Base-by-base conservation (phyloP, 179 eudicot genomes). In the Dionaea muscipula region DNA sequence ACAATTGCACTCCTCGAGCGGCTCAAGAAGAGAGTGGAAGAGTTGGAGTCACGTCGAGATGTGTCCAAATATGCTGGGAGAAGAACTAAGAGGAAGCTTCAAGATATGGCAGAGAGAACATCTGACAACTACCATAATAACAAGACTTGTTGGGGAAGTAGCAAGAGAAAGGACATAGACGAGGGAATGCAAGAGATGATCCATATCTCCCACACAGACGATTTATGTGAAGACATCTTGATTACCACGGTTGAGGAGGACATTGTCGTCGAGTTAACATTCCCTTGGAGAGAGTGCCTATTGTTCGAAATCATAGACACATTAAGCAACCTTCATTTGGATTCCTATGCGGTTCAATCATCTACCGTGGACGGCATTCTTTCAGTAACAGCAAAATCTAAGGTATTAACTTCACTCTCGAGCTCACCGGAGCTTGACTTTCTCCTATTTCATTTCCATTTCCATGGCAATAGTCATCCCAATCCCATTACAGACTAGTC, bases 281-380 rank as follows among this genome's bases (percentile, higher is more conserved):
- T 89, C 47, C 72, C 67, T 15, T 81, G 74, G 79, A 82, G 78
- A 62, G 96, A 87, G 54, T 35, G 58, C n/a, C 61, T 81, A 62
- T 60, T 87, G 60, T 52, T 84, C 1, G 81, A 80, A 37, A 70
- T 87, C 24, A 69, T 87, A 72, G 86, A 80, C 24, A 74, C 67
- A 11, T 26, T 80, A 26, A 68, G 68, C 52, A 73, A 59, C 25
- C 75, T 87, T 26, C 67, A 68, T 39, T 54, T 87, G 60, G 94
- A 87, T 24, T 62, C 75, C 51, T 68, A 74, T 58, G 72, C 77
- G 1, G 78, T 87, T 62, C 84, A 81, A 54, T 84, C 96, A 13
- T 71, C 79, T 17, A 81, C 75, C n/a, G 52, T 37, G 26, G 72
- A 78, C 56, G 94, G 94, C 54, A 56, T 67, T 36, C 75, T 87